Conservation (phyloP, 2,329 filamentous ascomycete species). For the Microcera coccophila region DNA sequence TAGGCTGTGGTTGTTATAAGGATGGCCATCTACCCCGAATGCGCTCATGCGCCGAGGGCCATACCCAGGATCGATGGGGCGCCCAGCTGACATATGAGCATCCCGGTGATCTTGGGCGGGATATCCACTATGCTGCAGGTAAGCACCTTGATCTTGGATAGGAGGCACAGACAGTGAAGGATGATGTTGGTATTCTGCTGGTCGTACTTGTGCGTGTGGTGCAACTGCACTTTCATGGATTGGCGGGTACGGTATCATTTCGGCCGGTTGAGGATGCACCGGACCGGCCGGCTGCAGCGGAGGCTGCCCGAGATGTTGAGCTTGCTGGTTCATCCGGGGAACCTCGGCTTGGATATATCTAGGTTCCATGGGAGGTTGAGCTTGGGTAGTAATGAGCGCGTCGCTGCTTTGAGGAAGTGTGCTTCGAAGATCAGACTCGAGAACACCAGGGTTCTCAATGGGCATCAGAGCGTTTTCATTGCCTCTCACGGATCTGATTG, state of each 20-base stretch:
- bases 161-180: constrained; percentile 22
- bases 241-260: constrained; percentile 24
- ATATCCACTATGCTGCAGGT: constrained; percentile 29
- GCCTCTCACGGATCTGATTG: constrained; percentile 6
- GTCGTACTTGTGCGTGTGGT: constrained; percentile 25
- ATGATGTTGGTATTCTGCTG: constrained; percentile 27
- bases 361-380: constrained; percentile 21
- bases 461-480: constrained; percentile 8
- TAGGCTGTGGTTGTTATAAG: constrained; percentile 29
- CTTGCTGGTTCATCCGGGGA: constrained; percentile 22
- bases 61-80: constrained; percentile 32
- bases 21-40: constrained; percentile 32
- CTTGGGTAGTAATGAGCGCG: constrained; percentile 16
- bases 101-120: constrained; percentile 29
- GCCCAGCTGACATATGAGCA: constrained; percentile 25
- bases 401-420: constrained; percentile 24
- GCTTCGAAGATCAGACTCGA: constrained; percentile 19
- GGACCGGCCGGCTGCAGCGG: constrained; percentile 22
- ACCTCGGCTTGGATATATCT: constrained; percentile 24
- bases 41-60: constrained; percentile 30
- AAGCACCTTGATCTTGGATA: constrained; percentile 25
- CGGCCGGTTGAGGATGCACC: constrained; percentile 21
- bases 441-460: constrained; percentile 3
- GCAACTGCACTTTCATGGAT: constrained; percentile 23
- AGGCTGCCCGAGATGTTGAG: constrained; percentile 21